A percentile compares a stretch with the other conserved stretches of the same genome.
phyloP scores from a whole-genome alignment of 148 eudicot genomes.

The Dysphania ambrosioides region DNA sequence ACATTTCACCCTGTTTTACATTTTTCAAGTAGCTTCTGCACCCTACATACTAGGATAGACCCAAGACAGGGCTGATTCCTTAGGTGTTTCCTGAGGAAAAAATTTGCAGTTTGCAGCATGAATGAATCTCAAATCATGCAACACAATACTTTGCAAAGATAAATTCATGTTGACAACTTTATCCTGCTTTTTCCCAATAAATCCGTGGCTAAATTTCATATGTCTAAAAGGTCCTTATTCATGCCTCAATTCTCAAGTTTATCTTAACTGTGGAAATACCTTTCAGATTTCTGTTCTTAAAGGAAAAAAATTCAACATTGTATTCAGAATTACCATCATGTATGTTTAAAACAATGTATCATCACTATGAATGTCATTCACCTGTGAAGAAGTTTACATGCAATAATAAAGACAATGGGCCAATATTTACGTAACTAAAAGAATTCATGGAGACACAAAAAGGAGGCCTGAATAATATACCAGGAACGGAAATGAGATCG shows the following conservation, averaged over 20 bases:
- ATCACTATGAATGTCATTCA: neutral
- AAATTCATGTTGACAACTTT: neutral
- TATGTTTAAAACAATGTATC: neutral
- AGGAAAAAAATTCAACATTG: neutral
- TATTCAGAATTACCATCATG: neutral
- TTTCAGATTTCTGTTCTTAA: neutral
- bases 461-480: conserved; percentile 34
- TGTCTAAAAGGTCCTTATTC: neutral
- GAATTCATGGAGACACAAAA: neutral
- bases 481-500: conserved; percentile 91
- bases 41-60: neutral
- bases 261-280: neutral
- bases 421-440: conserved; percentile 34
- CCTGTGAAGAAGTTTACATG: neutral
- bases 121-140: neutral
- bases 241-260: neutral
- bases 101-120: neutral
- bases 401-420: neutral
- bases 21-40: neutral
- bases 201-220: neutral
- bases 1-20: neutral
- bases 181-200: neutral
- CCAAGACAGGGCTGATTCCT: neutral
- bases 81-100: too few species aligned
- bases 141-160: neutral